Base-by-base conservation (phyloP, 805 yeast species). In the Candida boidinii region DNA sequence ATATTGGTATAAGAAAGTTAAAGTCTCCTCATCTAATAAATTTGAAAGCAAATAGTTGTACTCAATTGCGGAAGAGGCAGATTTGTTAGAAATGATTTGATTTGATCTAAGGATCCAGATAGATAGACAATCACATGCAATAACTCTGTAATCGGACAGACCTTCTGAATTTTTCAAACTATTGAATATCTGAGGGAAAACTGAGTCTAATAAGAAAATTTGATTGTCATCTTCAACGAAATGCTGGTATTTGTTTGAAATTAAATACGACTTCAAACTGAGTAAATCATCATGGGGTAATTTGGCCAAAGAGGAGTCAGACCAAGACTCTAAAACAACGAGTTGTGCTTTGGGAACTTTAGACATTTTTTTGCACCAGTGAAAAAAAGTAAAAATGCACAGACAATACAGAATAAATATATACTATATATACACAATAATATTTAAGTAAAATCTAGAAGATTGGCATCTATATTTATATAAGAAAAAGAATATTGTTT, bases 41-140 rank as follows among this genome's bases (percentile, higher is more conserved):
- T 8, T 6, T n/a, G 10, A 12, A 7, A 48, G 32, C 7, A 27
- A 17, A 2, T 16, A 4, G 8, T 18, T 34, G 14, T 20, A 13
- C 14, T 15, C 11, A 5, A 13, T 17, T 18, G 25, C n/a, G 7
- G 19, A 1, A 7, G 4, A 26, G 33, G 29, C 2, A 26, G 26
- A 5, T 24, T 15, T 15, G 18, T 34, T 16, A 21, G 24, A 7
- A 12, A 41, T 27, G 4, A 53, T 35, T 43, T 78, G 85, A 4
- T 56, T 44, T 3, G 73, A 56, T 44, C 94, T 60, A 11, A 73
- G 61, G 2, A 79, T 43, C 78, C 88, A 82, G 5, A 85, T 64
- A 1, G 84, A 57, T 18, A 82, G 47, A 0, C 80, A 60, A 44
- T 85, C 94, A 28, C 73, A 66, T 12, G 72, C 61, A 0, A 62